Evolutionary conservation across 495 filamentous ascomycete species (phyloP), one percentile per base, ranked within the genome.

Genomic region (Penicillium samsonianum): DNA sequence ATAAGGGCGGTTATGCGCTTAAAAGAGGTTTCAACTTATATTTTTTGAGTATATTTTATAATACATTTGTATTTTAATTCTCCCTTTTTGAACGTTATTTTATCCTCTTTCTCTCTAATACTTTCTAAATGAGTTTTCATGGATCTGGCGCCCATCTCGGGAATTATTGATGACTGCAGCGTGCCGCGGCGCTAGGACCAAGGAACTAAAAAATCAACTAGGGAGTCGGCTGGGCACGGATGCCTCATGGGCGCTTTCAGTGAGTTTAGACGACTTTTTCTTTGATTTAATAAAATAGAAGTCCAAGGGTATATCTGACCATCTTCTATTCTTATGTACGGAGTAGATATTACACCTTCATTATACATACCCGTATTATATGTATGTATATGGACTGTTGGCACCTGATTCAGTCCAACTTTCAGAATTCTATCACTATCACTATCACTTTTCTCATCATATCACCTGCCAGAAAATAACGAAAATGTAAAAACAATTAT

Each of bases 1-100:
- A 57, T 65, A 64, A 41, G 58, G 60, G 65, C 65, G 65, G 67
- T 69, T 69, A 69, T 68, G 58, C 65, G 66, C 66, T 68, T 68
- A 64, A 28, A n/a, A 4, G 31, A 16, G 26, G 1, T 41, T 28
- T 6, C 19, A 4, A 17, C n/a, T 22, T 47, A 30, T 28, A 12
- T 33, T 31, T 46, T 46, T 46, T 2, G 3, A 2, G 10, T 14
- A 14, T 12, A 33, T 33, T 33, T 5, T 12, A 14, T 7, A 1
- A 7, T 7, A 28, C 3, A 12, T 1, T 33, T 12, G 11, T 33
- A 33, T 33, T 30, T 33, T 5, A 12, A 12, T 14, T 4, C 1
- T 33, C 11, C 10, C 30, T 14, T 0, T 30, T 33, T 5, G 4
- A 33, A 33, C 5, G 3, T 12, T 33, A 20, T 49, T 12, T 30